phyloP scores from a whole-genome alignment of 176 grass and related monocot species.

The Coix lacrymajobi region DNA sequence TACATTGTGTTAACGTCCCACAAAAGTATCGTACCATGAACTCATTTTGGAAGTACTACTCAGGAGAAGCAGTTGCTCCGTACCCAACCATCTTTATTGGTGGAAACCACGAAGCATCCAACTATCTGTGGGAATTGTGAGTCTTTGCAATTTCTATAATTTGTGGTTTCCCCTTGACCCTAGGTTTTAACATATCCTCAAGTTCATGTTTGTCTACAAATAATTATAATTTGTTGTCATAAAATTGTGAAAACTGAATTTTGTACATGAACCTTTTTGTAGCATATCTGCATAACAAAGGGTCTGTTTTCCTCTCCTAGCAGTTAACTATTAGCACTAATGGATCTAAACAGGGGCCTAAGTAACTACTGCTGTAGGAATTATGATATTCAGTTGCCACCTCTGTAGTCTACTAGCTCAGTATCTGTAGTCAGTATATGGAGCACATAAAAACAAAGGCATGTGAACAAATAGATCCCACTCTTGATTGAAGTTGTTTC shows the following conservation, averaged over 20 bases:
- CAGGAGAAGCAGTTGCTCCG: conserved; percentile 71
- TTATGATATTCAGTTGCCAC: neutral
- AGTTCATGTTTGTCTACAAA: neutral
- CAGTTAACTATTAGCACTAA: neutral
- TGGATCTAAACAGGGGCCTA: neutral
- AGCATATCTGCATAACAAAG: neutral
- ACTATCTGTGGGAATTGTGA: conserved; percentile 96
- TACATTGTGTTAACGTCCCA: conserved; percentile 53
- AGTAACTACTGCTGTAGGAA: neutral
- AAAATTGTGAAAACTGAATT: neutral
- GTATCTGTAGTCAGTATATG: neutral
- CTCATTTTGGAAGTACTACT: conserved; percentile 97
- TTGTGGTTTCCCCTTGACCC: neutral
- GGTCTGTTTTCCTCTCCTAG: neutral
- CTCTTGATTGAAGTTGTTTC: neutral
- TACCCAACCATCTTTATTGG: conserved; percentile 89
- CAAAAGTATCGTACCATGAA: conserved; percentile 61
- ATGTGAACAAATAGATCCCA: neutral
- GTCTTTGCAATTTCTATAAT: conserved; percentile 21
- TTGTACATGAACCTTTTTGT: neutral
- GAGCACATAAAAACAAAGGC: neutral
- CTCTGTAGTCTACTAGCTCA: neutral
- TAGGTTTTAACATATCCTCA: neutral
- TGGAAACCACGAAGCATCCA: conserved; percentile 93
- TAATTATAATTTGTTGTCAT: neutral